Evolutionary conservation across 1,139 yeast genomes (phyloP).

Genomic region (Candida sojae): DNA sequence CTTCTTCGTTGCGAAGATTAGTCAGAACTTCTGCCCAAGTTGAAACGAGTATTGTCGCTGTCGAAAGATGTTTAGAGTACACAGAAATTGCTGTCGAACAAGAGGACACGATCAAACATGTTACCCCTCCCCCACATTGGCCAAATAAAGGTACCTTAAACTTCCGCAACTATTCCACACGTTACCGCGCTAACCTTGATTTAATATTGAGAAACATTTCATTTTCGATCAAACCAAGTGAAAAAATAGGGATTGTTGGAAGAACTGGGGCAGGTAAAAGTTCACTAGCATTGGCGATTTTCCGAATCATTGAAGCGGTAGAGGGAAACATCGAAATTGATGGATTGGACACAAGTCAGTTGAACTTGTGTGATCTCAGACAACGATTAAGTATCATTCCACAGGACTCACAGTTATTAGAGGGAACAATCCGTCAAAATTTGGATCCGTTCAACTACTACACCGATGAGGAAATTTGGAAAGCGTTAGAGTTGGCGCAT

Average conservation of each 20-base stretch:
- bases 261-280: slow-evolving; percentile 83
- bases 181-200: slow-evolving; percentile 78
- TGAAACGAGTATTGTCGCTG: slow-evolving; percentile 83
- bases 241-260: slow-evolving; percentile 75
- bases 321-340: slow-evolving; percentile 58
- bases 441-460: slow-evolving; percentile 43
- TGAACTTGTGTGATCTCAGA: slow-evolving; percentile 36
- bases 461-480: slow-evolving; percentile 44
- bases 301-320: slow-evolving; percentile 58
- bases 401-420: slow-evolving; percentile 47
- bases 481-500: slow-evolving; percentile 47
- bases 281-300: slow-evolving; percentile 66
- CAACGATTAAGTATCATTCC: slow-evolving; percentile 44
- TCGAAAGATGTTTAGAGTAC: slow-evolving; percentile 76
- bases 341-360: slow-evolving; percentile 53
- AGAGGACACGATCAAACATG: slow-evolving; percentile 49
- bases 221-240: slow-evolving; percentile 49
- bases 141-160: slow-evolving; percentile 49
- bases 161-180: slow-evolving; percentile 60
- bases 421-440: slow-evolving; percentile 41
- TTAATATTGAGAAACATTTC: slow-evolving; percentile 61
- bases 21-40: slow-evolving; percentile 63
- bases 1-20: slow-evolving; percentile 48
- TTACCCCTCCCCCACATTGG: slow-evolving; percentile 53
- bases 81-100: slow-evolving; percentile 46